Conservation (phyloP, 257 asterid species). For the Rehmannia glutinosa region DNA sequence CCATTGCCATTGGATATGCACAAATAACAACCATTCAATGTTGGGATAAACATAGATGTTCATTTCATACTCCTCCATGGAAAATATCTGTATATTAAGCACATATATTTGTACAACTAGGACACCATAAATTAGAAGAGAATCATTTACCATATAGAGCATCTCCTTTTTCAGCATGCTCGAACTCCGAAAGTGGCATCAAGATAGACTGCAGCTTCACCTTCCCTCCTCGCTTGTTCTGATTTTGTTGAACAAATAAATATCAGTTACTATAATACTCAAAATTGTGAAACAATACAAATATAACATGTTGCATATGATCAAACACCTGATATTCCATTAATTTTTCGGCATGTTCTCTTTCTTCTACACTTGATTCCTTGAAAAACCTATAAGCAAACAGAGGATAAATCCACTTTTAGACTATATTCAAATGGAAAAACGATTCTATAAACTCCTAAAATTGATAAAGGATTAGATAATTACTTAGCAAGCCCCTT, state of each 20-base stretch:
- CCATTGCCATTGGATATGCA: slow-evolving; percentile 9
- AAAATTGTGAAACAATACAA: background rate
- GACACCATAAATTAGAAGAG: background rate
- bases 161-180: slow-evolving; percentile 61
- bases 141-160: slow-evolving; percentile 51
- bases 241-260: background rate
- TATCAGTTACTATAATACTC: background rate
- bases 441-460: background rate
- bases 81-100: background rate
- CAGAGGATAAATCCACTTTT: background rate
- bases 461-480: background rate
- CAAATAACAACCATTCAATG: slow-evolving; percentile 21
- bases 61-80: background rate
- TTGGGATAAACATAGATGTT: slow-evolving; percentile 19
- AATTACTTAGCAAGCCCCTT: slow-evolving; percentile 80
- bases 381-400: slow-evolving; percentile 53
- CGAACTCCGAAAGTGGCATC: slow-evolving; percentile 57
- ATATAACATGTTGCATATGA: background rate
- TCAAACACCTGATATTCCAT: slow-evolving; percentile 75
- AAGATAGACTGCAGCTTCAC: slow-evolving; percentile 57
- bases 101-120: background rate
- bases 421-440: background rate
- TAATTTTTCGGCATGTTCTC: slow-evolving; percentile 73
- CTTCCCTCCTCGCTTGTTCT: slow-evolving; percentile 62
- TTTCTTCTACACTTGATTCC: slow-evolving; percentile 72